Base-by-base conservation (phyloP, 1,284 basidiomycete species). In the Ceratobasidium sp. region DNA sequence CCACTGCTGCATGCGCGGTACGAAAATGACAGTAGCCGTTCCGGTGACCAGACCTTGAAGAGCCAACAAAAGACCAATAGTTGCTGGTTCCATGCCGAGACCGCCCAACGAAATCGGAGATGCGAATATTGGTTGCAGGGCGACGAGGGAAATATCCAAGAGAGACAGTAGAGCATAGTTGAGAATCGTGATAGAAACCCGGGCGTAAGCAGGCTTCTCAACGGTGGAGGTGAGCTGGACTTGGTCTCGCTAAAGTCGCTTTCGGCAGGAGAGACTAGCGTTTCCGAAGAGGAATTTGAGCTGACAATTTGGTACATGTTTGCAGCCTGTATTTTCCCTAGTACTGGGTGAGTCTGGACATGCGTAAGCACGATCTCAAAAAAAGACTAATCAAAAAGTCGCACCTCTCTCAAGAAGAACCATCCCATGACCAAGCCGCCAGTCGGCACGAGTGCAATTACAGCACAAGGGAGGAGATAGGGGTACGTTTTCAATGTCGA, bases 331-430 rank as follows among this genome's bases (percentile, higher is more conserved):
- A 9, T 57, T 36, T 71, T 72, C 16, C 71, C 72, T 14, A 73
- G 59, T 26, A 58, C 36, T 36, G 60, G 64, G 23, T 73, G 53
- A 23, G 52, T 73, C 48, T 65, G 23, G n/a, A 62, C 43, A 9
- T 18, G 26, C 30, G 52, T 52, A 5, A 52, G 69, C n/a, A 41
- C 71, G 14, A 34, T 61, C 52, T n/a, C 3, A 9, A 30, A 36
- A 30, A 36, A 16, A 32, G 23, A 61, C 34, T n/a, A 43, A 18
- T 16, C 21, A 61, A 6, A 16, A 21, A 18, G n/a, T 2, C 82
- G 52, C 81, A 88, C 89, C 81, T 92, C 91, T 74, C 88, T 84
- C 58, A 92, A 80, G 78, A 86, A 89, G n/a, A 86, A 70, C 39
- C 82, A 81, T 0, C 86, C 86, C 10, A 88, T 79, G 18, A 88